Conservation (phyloP, 2,329 filamentous ascomycete species). For the Penicillium sp. region DNA sequence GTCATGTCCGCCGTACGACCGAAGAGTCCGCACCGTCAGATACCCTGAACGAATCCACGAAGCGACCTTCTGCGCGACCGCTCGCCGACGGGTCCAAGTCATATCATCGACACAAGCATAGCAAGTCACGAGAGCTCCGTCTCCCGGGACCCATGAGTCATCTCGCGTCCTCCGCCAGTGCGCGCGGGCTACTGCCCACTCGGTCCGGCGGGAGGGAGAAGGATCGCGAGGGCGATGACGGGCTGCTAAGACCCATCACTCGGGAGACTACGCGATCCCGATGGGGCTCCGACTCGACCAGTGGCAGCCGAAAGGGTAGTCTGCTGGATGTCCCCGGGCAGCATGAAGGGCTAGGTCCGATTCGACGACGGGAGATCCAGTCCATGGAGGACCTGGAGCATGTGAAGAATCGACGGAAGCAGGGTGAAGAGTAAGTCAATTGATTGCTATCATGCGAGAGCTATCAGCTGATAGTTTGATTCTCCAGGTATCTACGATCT, state of each 20-base stretch:
- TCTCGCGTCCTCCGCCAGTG: slow-evolving; percentile 29
- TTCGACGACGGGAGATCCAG: slow-evolving; percentile 28
- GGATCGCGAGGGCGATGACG: slow-evolving; percentile 30
- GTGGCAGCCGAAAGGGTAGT: slow-evolving; percentile 29
- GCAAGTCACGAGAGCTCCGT: slow-evolving; percentile 31
- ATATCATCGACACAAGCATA: slow-evolving; percentile 27
- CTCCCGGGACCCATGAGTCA: slow-evolving; percentile 34
- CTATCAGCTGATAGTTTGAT: not conserved
- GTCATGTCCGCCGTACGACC: not conserved
- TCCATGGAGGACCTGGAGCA: slow-evolving; percentile 36
- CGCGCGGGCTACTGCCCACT: slow-evolving; percentile 30
- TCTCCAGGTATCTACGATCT: slow-evolving; percentile 29
- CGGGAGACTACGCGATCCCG: slow-evolving; percentile 31
- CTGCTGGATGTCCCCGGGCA: slow-evolving; percentile 26
- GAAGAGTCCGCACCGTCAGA: slow-evolving; percentile 2
- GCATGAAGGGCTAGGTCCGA: slow-evolving; percentile 25
- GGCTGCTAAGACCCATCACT: slow-evolving; percentile 28
- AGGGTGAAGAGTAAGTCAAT: slow-evolving; percentile 64
- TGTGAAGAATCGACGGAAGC: slow-evolving; percentile 63
- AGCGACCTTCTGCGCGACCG: slow-evolving; percentile 3
- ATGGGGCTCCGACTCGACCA: slow-evolving; percentile 34
- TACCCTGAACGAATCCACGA: not conserved
- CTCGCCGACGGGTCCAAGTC: slow-evolving; percentile 12
- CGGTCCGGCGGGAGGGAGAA: slow-evolving; percentile 29
- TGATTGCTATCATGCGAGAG: not conserved